These are phyloP conservation scores for Trametes villosa DNA, from an alignment of 768 basidiomycete genomes.

Conservation along the genomic window DNA sequence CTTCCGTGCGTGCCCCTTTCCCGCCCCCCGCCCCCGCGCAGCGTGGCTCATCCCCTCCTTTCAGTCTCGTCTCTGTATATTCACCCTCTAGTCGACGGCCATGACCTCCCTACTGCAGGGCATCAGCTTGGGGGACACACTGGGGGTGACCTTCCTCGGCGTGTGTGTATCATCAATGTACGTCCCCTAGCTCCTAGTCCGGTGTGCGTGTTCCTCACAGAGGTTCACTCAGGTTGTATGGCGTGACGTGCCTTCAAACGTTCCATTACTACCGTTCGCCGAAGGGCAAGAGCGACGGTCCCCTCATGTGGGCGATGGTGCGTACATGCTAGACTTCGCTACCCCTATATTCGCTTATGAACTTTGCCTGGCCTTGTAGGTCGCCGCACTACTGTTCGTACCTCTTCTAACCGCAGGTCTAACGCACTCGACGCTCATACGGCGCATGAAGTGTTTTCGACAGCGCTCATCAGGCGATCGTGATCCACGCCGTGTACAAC, in stretches of 20 bases:
- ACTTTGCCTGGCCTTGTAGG: neutral
- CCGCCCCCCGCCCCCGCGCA: too few species aligned
- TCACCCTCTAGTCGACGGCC: too few species aligned
- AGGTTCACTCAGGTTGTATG: neutral
- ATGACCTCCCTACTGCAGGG: too few species aligned
- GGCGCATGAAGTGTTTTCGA: neutral
- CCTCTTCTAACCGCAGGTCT: too few species aligned
- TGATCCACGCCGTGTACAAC: constrained; percentile 4
- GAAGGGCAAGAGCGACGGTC: neutral
- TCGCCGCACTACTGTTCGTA: neutral
- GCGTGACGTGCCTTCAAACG: neutral
- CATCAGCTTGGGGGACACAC: neutral
- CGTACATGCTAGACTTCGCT: too few species aligned
- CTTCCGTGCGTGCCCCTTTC: too few species aligned
- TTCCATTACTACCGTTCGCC: neutral
- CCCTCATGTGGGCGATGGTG: neutral
- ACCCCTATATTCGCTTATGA: neutral
- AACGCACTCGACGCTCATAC: neutral
- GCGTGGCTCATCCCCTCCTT: too few species aligned
- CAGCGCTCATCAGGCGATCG: neutral
- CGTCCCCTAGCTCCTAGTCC: neutral
- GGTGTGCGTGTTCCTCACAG: neutral
- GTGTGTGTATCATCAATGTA: neutral
- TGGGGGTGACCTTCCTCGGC: neutral
- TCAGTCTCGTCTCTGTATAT: too few species aligned